A percentile compares a stretch with the other conserved stretches of the same genome.
Evolutionary conservation across 345 rosid species (phyloP).

Genomic region (Stellera chamaejasme): DNA sequence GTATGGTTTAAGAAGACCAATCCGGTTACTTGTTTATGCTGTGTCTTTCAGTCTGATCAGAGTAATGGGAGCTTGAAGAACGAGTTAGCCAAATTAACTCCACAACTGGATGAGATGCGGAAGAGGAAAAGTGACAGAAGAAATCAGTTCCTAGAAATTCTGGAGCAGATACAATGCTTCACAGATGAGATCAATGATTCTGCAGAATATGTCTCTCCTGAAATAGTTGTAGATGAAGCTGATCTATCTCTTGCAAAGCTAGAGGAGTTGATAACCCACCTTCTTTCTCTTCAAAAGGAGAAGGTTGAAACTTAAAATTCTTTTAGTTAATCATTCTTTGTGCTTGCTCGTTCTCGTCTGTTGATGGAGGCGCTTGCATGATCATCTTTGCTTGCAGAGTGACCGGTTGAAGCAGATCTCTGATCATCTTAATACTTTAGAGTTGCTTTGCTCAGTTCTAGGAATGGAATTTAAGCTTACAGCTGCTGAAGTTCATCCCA

Average conservation of each 20-base stretch:
- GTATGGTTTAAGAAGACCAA: not conserved
- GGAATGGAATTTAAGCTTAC: conserved; percentile 62
- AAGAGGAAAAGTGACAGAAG: conserved; percentile 72
- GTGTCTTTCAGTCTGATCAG: conserved; percentile 57
- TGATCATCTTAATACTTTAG: conserved; percentile 37
- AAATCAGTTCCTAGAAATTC: conserved; percentile 62
- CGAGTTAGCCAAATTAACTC: conserved; percentile 65
- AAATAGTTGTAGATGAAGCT: conserved; percentile 44
- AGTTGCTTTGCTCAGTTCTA: conserved; percentile 58
- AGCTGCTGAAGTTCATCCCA: conserved; percentile 48
- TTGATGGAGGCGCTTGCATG: not conserved
- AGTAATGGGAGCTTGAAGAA: conserved; percentile 70
- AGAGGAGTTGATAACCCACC: conserved; percentile 58
- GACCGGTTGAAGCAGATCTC: conserved; percentile 56
- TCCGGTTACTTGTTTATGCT: conserved; percentile 5
- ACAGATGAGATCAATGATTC: conserved; percentile 53
- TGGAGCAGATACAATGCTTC: conserved; percentile 43
- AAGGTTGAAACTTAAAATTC: conserved; percentile 36
- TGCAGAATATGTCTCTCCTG: conserved; percentile 21
- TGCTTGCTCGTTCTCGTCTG: not conserved
- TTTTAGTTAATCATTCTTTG: conserved; percentile 2
- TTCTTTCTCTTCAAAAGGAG: conserved; percentile 60
- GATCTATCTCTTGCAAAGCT: conserved; percentile 76
- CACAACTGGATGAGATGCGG: conserved; percentile 85
- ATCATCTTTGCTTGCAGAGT: conserved; percentile 31